phyloP scores from a whole-genome alignment of 2,329 filamentous ascomycete genomes.

The Pseudocercospora fijiensis region DNA sequence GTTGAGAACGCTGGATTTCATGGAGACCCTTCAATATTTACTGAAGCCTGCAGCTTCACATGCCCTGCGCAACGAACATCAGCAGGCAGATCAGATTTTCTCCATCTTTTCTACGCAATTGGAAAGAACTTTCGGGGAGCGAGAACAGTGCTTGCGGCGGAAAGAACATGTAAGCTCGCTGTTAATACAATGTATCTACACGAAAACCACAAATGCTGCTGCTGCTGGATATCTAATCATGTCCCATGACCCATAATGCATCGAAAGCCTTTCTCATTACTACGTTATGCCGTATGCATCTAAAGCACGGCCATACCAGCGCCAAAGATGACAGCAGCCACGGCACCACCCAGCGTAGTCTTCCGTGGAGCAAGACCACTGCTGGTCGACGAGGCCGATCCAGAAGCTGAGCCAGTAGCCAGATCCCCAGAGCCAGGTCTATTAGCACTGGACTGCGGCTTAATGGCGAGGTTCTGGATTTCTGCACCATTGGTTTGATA shows the following conservation, averaged over 20 bases:
- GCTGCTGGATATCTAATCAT: conserved; percentile 1
- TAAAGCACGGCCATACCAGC: conserved; percentile 30
- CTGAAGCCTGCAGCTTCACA: background rate
- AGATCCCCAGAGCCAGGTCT: conserved; percentile 49
- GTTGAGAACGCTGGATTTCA: background rate
- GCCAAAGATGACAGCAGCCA: conserved; percentile 30
- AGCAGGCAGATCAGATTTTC: no score
- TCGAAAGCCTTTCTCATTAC: background rate
- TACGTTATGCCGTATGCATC: background rate
- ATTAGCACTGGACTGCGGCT: conserved; percentile 55
- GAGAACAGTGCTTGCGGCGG: background rate
- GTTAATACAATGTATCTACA: background rate
- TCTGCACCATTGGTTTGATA: conserved; percentile 55
- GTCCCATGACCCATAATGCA: conserved; percentile 4
- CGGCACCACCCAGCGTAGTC: conserved; percentile 20
- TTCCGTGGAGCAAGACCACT: conserved; percentile 20
- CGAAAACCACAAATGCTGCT: background rate
- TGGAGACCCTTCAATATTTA: background rate
- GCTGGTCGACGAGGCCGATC: conserved; percentile 19
- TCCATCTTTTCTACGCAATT: no score
- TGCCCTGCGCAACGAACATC: no score
- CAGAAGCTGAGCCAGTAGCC: conserved; percentile 24
- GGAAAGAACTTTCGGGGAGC: no score
- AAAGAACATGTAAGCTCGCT: background rate
- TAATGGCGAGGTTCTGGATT: conserved; percentile 64